These are phyloP conservation scores for Xenoacremonium recifei DNA, from an alignment of 2,329 filamentous ascomycete genomes.

Conservation along the genomic window DNA sequence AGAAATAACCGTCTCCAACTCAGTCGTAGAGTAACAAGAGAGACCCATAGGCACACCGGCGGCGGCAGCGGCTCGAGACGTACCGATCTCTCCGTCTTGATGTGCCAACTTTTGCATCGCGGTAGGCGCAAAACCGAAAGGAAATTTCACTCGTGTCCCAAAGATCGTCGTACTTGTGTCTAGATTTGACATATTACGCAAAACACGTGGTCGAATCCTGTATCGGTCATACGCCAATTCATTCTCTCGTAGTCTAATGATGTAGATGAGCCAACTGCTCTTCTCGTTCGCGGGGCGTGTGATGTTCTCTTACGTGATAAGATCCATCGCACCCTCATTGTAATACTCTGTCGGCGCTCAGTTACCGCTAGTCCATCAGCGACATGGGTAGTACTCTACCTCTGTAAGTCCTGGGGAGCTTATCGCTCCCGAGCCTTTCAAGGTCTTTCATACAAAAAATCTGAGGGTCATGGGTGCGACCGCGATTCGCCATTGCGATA, in stretches of 20 bases:
- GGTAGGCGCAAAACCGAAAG: constrained; percentile 52
- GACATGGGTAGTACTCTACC: constrained; percentile 8
- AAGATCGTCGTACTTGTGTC: constrained; percentile 19
- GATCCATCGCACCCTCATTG: constrained; percentile 56
- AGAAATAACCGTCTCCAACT: constrained; percentile 18
- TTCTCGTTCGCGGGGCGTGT: no score
- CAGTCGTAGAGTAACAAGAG: constrained; percentile 21
- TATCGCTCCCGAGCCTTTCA: constrained; percentile 14
- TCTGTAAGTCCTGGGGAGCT: constrained; percentile 18
- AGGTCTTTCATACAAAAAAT: constrained; percentile 18
- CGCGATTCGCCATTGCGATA: constrained; percentile 15
- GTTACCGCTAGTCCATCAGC: neutral
- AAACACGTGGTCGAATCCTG: constrained; percentile 40
- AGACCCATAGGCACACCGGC: constrained; percentile 27
- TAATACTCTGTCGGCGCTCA: constrained; percentile 45
- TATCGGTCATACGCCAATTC: constrained; percentile 50
- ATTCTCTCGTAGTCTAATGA: constrained; percentile 47
- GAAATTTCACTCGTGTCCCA: constrained; percentile 38
- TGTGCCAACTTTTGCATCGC: constrained; percentile 56
- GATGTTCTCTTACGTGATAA: constrained; percentile 16
- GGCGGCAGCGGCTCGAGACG: constrained; percentile 38
- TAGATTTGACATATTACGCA: constrained; percentile 21
- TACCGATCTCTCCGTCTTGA: constrained; percentile 49
- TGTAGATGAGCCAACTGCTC: no score
- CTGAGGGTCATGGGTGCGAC: constrained; percentile 11